Evolutionary conservation across 2,329 filamentous ascomycete species (phyloP).

Genomic region (Penicillium sp.): DNA sequence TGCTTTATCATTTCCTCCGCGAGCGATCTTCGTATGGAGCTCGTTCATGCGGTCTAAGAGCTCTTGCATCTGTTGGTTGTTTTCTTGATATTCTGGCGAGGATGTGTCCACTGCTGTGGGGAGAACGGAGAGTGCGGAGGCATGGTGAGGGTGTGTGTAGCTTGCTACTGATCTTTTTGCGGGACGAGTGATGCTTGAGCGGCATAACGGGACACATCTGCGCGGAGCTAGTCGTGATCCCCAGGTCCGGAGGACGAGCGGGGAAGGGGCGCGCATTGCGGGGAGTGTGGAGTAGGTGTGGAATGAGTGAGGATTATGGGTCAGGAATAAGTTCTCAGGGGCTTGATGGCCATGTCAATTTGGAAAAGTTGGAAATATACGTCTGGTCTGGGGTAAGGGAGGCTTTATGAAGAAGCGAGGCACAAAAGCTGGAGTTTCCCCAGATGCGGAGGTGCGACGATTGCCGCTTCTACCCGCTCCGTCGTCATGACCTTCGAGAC

Average conservation of each 20-base stretch:
- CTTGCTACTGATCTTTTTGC: conserved; percentile 60
- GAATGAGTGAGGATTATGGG: background rate
- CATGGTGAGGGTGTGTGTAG: conserved; percentile 79
- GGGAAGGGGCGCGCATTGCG: conserved; percentile 41
- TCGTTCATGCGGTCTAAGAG: conserved; percentile 68
- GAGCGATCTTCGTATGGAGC: conserved; percentile 70
- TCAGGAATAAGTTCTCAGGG: background rate
- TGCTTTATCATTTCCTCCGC: conserved; percentile 78
- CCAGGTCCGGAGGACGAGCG: conserved; percentile 41
- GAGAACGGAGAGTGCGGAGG: conserved; percentile 77
- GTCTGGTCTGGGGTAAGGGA: background rate
- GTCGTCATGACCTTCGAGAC: conserved; percentile 12
- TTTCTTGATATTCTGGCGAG: conserved; percentile 78
- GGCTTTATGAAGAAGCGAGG: conserved; percentile 9
- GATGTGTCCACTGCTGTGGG: conserved; percentile 74
- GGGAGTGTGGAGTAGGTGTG: conserved; percentile 20
- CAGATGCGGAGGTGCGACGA: conserved; percentile 41
- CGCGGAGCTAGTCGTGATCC: conserved; percentile 28
- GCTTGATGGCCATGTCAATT: background rate
- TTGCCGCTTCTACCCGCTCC: conserved; percentile 50
- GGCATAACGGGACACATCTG: conserved; percentile 8
- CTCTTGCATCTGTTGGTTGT: conserved; percentile 74
- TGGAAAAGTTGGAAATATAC: background rate
- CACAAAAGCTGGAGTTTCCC: conserved; percentile 19
- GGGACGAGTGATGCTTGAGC: conserved; percentile 7